phyloP scores from a whole-genome alignment of 2,329 filamentous ascomycete genomes.

The Aspergillus ibericus region DNA sequence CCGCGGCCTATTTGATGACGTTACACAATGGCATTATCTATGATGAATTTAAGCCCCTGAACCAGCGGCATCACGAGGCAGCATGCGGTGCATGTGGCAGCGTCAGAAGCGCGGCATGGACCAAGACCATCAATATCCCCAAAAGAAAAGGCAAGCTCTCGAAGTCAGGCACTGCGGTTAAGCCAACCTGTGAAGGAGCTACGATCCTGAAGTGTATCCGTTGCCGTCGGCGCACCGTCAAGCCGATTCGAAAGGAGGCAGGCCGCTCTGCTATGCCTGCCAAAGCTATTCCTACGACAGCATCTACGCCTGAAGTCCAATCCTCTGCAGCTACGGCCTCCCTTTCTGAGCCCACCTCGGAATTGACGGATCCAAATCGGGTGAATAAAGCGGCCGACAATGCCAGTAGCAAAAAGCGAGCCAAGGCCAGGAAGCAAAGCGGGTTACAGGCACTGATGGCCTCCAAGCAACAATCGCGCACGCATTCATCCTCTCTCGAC shows the following conservation, averaged over 20 bases:
- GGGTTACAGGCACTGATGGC: slow-evolving; percentile 56
- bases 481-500: slow-evolving; percentile 43
- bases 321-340: slow-evolving; percentile 13
- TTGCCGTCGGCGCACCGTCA: slow-evolving; percentile 37
- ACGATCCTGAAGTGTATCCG: slow-evolving; percentile 40
- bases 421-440: slow-evolving; percentile 55
- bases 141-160: slow-evolving; percentile 18
- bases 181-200: slow-evolving; percentile 21
- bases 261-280: slow-evolving; percentile 12
- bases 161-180: slow-evolving; percentile 10
- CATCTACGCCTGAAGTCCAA: slow-evolving; percentile 10
- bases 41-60: slow-evolving; percentile 36
- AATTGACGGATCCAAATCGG: slow-evolving; percentile 8
- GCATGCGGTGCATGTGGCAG: slow-evolving; percentile 45
- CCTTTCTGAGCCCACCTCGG: slow-evolving; percentile 9
- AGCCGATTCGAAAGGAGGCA: slow-evolving; percentile 22
- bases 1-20: slow-evolving; percentile 41
- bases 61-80: slow-evolving; percentile 31
- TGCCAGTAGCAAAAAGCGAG: slow-evolving; percentile 56
- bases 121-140: slow-evolving; percentile 30
- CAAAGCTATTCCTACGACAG: slow-evolving; percentile 10
- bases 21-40: slow-evolving; percentile 39
- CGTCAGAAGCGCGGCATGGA: slow-evolving; percentile 32
- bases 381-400: slow-evolving; percentile 35
- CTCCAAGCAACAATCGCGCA: slow-evolving; percentile 37